phyloP scores from a whole-genome alignment of 1,284 basidiomycete species.

The Leccinum pachyderme region DNA sequence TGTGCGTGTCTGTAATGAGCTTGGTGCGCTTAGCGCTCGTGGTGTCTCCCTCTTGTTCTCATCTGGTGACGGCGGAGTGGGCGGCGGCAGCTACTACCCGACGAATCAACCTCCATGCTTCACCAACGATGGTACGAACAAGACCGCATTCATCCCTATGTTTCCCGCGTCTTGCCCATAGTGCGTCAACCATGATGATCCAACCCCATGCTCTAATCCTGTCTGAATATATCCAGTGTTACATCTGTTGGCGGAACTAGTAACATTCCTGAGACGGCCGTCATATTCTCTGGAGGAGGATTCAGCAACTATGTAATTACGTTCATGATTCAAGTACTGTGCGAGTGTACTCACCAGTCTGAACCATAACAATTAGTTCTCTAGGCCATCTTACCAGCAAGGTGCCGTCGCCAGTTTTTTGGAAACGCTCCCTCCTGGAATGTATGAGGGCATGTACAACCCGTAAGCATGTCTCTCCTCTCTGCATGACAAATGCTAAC shows the following conservation, averaged over 20 bases:
- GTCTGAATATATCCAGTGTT: conserved; percentile 35
- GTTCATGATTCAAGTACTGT: background rate
- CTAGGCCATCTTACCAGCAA: conserved; percentile 20
- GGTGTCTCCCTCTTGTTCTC: conserved; percentile 63
- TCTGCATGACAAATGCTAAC: conserved; percentile 1
- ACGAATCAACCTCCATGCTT: conserved; percentile 49
- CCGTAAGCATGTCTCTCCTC: conserved; percentile 21
- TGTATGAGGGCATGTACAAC: conserved; percentile 58
- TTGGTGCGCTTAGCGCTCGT: conserved; percentile 58
- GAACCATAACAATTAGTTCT: conserved; percentile 15
- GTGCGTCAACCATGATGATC: conserved; percentile 19
- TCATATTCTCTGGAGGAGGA: conserved; percentile 63
- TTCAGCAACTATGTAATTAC: conserved; percentile 42
- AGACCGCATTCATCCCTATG: conserved; percentile 52
- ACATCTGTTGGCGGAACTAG: conserved; percentile 62
- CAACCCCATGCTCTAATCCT: background rate
- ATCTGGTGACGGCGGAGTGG: conserved; percentile 69
- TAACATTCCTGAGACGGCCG: conserved; percentile 54
- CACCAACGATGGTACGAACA: conserved; percentile 57
- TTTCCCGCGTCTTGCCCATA: conserved; percentile 53
- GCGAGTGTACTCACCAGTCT: background rate
- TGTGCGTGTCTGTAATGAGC: conserved; percentile 55
- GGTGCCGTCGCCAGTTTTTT: conserved; percentile 36
- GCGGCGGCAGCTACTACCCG: conserved; percentile 48
- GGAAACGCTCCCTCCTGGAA: conserved; percentile 41